A percentile compares a stretch with the other conserved stretches of the same genome.
Conservation (phyloP, 2,329 filamentous ascomycete species). For the Aspergillus sclerotialis region DNA sequence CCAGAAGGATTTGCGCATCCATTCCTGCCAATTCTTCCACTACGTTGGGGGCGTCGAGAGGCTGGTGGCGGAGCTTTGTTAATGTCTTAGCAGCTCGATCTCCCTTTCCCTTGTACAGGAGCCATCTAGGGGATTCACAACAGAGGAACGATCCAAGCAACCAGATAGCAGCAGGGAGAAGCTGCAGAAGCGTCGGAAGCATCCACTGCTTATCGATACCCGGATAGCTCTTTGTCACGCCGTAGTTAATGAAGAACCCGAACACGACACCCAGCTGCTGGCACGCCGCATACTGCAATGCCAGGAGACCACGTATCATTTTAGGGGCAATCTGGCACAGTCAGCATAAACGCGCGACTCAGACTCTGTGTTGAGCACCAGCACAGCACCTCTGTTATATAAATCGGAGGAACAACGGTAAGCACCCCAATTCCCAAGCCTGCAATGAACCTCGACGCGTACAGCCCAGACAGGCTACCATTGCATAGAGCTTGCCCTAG, state of each 20-base stretch:
- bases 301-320: conserved; percentile 12
- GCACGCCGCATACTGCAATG: conserved; percentile 11
- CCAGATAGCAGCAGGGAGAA: conserved; percentile 12
- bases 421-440: conserved; percentile 10
- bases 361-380: neutral
- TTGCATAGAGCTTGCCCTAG: conserved; percentile 9
- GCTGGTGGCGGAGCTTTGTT: conserved; percentile 24
- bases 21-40: conserved; percentile 15
- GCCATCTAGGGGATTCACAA: conserved; percentile 15
- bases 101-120: conserved; percentile 9
- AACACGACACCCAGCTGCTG: conserved; percentile 15
- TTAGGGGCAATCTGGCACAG: conserved; percentile 11
- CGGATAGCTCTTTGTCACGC: conserved; percentile 10
- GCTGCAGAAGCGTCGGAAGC: conserved; percentile 14
- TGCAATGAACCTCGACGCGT: conserved; percentile 10
- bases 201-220: conserved; percentile 15
- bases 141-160: conserved; percentile 10
- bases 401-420: conserved; percentile 10
- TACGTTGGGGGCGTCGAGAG: conserved; percentile 31
- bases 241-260: conserved; percentile 16
- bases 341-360: conserved; percentile 3
- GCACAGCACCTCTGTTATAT: conserved; percentile 8
- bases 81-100: conserved; percentile 14
- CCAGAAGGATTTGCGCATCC: conserved; percentile 25
- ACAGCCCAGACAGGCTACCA: conserved; percentile 9